Conservation (phyloP, 2,329 filamentous ascomycete genomes). For the Fusarium floridanum region DNA sequence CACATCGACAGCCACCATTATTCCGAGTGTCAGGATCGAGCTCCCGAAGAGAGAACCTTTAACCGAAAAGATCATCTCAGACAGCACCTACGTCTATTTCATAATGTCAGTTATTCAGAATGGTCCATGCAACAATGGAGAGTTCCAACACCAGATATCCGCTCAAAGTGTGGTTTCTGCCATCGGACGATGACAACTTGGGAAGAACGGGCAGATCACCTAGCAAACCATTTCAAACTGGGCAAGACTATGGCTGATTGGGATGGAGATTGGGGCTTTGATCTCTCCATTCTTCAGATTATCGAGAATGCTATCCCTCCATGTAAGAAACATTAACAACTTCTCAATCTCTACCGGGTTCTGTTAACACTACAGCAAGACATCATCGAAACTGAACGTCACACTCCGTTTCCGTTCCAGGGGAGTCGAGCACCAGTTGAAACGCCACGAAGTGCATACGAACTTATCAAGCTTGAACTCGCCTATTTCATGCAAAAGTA, state of each 20-base stretch:
- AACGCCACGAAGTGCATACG: slow-evolving; percentile 47
- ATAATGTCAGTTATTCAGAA: slow-evolving; percentile 54
- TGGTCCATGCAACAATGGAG: slow-evolving; percentile 61
- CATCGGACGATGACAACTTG: slow-evolving; percentile 52
- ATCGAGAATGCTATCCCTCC: slow-evolving; percentile 58
- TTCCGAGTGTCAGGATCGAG: slow-evolving; percentile 58
- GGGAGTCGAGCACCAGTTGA: slow-evolving; percentile 33
- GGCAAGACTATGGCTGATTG: slow-evolving; percentile 59
- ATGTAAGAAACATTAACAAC: slow-evolving; percentile 42
- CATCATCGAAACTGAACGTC: slow-evolving; percentile 37
- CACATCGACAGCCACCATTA: slow-evolving; percentile 57
- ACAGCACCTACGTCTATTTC: slow-evolving; percentile 59
- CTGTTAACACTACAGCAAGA: slow-evolving; percentile 7
- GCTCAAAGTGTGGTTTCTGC: slow-evolving; percentile 59
- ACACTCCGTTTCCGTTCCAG: slow-evolving; percentile 40
- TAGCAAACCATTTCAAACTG: slow-evolving; percentile 58
- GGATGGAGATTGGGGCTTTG: slow-evolving; percentile 59
- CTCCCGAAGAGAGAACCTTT: slow-evolving; percentile 54
- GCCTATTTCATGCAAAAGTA: slow-evolving; percentile 46
- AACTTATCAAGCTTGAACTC: slow-evolving; percentile 53
- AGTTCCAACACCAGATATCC: slow-evolving; percentile 49
- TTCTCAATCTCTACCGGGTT: not conserved
- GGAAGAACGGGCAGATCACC: slow-evolving; percentile 53
- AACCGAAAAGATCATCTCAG: slow-evolving; percentile 59
- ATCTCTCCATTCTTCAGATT: slow-evolving; percentile 50